A percentile compares a stretch with the other conserved stretches of the same genome.
Conservation (phyloP, 2,329 filamentous ascomycete species). For the Penicillium sp. region DNA sequence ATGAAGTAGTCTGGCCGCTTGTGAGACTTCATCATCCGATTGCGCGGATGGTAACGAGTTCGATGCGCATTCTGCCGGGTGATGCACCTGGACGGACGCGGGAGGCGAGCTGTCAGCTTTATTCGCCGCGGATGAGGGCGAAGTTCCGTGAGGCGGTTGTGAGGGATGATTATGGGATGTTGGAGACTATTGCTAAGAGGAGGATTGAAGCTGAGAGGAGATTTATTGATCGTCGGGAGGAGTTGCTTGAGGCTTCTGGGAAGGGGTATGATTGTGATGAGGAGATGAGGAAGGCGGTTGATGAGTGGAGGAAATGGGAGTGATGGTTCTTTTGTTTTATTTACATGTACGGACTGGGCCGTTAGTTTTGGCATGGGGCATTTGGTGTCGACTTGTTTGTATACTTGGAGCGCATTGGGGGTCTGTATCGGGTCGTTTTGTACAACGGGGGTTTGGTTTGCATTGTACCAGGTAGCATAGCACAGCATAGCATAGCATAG, state of each 20-base stretch:
- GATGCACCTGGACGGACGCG: conserved; percentile 38
- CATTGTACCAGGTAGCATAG: neutral
- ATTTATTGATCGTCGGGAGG: conserved; percentile 58
- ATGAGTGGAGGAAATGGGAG: conserved; percentile 57
- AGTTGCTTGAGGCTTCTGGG: conserved; percentile 59
- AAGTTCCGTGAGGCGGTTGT: conserved; percentile 69
- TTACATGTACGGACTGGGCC: neutral
- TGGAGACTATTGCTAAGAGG: conserved; percentile 64
- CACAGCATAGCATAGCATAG: neutral
- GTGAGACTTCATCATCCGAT: conserved; percentile 57
- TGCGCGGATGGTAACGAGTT: conserved; percentile 65
- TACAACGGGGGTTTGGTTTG: neutral
- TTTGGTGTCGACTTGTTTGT: neutral
- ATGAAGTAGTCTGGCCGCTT: conserved; percentile 73
- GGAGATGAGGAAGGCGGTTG: conserved; percentile 51
- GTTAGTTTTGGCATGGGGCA: neutral
- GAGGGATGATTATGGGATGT: conserved; percentile 65
- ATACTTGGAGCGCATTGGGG: neutral
- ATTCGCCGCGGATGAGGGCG: conserved; percentile 74
- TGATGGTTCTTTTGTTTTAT: conserved; percentile 26
- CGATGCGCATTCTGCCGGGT: conserved; percentile 60
- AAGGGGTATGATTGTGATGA: conserved; percentile 54
- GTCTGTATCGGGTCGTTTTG: neutral
- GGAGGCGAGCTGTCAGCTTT: conserved; percentile 70
- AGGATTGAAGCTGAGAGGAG: conserved; percentile 59